A percentile compares a stretch with the other conserved stretches of the same genome.
These are phyloP conservation scores for Lithospermum erythrorhizon DNA, from an alignment of 257 asterid species.

Conservation along the genomic window DNA sequence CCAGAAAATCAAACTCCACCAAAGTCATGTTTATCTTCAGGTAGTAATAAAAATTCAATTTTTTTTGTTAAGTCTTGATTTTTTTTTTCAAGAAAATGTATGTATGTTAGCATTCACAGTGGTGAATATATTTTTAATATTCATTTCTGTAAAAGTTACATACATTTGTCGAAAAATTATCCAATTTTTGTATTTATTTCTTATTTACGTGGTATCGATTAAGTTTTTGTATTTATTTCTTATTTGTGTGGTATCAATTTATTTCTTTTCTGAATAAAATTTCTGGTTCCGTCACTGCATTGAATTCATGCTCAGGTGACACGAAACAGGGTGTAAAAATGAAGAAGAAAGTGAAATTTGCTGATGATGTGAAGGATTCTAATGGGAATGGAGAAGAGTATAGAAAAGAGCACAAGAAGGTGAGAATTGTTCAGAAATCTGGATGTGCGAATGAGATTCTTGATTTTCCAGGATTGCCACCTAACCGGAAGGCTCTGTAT, in stretches of 20 bases:
- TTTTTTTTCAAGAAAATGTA: slow-evolving; percentile 23
- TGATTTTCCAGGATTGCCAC: neutral
- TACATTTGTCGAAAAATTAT: too few relatives aligned
- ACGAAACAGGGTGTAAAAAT: slow-evolving; percentile 13
- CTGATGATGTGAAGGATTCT: slow-evolving; percentile 62
- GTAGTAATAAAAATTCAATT: slow-evolving; percentile 14
- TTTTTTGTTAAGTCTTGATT: neutral
- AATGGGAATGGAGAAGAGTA: slow-evolving; percentile 39
- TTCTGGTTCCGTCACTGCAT: too few relatives aligned
- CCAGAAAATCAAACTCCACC: slow-evolving; percentile 7
- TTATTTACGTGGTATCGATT: too few relatives aligned
- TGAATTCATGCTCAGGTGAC: neutral
- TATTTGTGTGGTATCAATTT: too few relatives aligned
- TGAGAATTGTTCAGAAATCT: slow-evolving; percentile 1
- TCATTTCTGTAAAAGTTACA: too few relatives aligned
- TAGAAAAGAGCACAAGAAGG: slow-evolving; percentile 23
- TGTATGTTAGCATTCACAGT: too few relatives aligned
- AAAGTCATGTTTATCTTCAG: slow-evolving; percentile 59
- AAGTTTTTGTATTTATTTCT: too few relatives aligned
- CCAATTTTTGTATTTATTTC: too few relatives aligned
- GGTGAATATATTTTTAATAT: too few relatives aligned
- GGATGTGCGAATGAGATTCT: slow-evolving; percentile 26
- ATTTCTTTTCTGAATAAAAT: too few relatives aligned
- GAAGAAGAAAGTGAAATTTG: slow-evolving; percentile 44
- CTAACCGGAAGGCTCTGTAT: slow-evolving; percentile 54